These are phyloP conservation scores for Penicillium robsamsonii DNA, from an alignment of 495 filamentous ascomycete genomes.

Conservation along the genomic window DNA sequence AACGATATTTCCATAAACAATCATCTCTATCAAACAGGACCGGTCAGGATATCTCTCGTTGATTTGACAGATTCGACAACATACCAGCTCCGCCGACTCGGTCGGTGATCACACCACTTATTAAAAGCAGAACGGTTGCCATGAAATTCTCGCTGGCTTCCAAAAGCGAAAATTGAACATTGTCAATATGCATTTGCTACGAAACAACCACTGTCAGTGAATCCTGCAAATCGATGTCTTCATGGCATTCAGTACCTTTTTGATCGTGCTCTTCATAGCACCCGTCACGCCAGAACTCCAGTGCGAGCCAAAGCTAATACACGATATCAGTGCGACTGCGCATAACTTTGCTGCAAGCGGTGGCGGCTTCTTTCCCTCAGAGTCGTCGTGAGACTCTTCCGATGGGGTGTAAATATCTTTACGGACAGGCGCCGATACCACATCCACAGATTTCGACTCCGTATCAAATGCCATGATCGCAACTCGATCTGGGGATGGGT, in stretches of 20 bases:
- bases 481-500: neutral
- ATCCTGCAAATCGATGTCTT: neutral
- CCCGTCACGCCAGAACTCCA: conserved; percentile 44
- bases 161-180: conserved; percentile 43
- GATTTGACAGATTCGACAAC: neutral
- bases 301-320: conserved; percentile 44
- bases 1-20: conserved; percentile 45
- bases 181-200: conserved; percentile 40
- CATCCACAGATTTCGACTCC: conserved; percentile 16
- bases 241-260: conserved; percentile 31
- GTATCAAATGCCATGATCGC: conserved; percentile 14
- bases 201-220: neutral
- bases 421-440: conserved; percentile 8
- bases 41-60: neutral
- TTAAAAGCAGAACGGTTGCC: conserved; percentile 41
- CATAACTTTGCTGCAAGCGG: conserved; percentile 37
- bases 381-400: neutral
- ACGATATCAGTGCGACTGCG: conserved; percentile 39
- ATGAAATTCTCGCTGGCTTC: conserved; percentile 50
- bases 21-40: conserved; percentile 32
- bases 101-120: conserved; percentile 45
- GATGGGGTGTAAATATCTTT: neutral
- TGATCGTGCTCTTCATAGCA: conserved; percentile 47
- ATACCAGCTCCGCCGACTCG: conserved; percentile 44
- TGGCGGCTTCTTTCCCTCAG: conserved; percentile 25